Evolutionary conservation across 2,329 filamentous ascomycete species (phyloP).

Genomic region (Podosphaera fusca): DNA sequence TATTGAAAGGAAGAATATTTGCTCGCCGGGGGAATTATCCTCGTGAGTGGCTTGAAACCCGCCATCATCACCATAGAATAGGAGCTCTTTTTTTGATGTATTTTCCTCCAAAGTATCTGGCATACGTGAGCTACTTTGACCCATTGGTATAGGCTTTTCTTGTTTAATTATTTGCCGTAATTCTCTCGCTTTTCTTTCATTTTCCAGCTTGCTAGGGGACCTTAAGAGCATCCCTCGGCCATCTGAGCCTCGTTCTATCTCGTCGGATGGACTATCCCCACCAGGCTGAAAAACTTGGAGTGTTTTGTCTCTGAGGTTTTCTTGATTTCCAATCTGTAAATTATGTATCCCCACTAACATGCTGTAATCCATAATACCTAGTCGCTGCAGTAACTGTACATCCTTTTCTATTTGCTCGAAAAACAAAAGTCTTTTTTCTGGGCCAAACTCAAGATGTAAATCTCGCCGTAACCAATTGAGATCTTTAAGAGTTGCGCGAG

Average conservation of each 20-base stretch:
- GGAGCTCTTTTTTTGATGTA: slow-evolving; percentile 43
- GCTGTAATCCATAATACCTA: slow-evolving; percentile 98
- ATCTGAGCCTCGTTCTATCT: slow-evolving; percentile 16
- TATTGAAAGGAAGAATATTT: slow-evolving; percentile 94
- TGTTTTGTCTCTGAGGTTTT: slow-evolving; percentile 75
- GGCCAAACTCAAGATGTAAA: slow-evolving; percentile 67
- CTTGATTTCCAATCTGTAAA: slow-evolving; percentile 71
- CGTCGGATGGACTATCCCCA: slow-evolving; percentile 37
- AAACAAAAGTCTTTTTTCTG: slow-evolving; percentile 71
- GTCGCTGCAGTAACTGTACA: slow-evolving; percentile 60
- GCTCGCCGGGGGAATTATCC: slow-evolving; percentile 60
- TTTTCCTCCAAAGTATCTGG: slow-evolving; percentile 67
- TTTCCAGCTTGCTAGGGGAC: slow-evolving; percentile 86
- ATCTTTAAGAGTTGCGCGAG: slow-evolving; percentile 82
- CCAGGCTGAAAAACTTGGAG: slow-evolving; percentile 85
- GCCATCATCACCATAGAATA: slow-evolving; percentile 87
- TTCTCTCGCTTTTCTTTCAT: slow-evolving; percentile 71
- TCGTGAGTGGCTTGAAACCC: slow-evolving; percentile 86
- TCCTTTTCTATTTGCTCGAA: slow-evolving; percentile 74
- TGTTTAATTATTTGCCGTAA: slow-evolving; percentile 78
- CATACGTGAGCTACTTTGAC: slow-evolving; percentile 62
- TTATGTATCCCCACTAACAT: slow-evolving; percentile 89
- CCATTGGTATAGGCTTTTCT: slow-evolving; percentile 84
- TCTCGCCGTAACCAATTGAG: slow-evolving; percentile 85
- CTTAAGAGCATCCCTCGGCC: slow-evolving; percentile 43